Conservation (phyloP, 2,329 filamentous ascomycete species). For the Cladosporium colombiae region DNA sequence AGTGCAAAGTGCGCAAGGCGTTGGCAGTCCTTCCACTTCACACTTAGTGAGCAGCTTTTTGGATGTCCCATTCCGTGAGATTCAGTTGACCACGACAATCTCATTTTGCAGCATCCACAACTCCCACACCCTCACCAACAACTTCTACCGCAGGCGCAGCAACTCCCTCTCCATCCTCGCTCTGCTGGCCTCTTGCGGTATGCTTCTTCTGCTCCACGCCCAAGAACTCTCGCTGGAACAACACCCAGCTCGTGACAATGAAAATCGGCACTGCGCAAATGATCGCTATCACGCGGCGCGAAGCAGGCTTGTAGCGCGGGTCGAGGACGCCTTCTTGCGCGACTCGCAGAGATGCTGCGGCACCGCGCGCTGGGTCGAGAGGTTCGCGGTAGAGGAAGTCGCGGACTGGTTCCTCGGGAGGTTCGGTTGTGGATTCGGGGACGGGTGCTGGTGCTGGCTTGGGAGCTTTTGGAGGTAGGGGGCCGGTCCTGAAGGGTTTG, state of each 20-base stretch:
- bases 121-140: constrained; percentile 12
- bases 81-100: background rate
- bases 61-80: background rate
- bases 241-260: constrained; percentile 31
- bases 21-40: background rate
- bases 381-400: constrained; percentile 15
- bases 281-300: constrained; percentile 27
- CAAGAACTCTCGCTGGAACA: constrained; percentile 33
- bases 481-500: constrained; percentile 13
- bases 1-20: background rate
- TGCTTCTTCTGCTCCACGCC: constrained; percentile 33
- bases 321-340: constrained; percentile 31
- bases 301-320: constrained; percentile 30
- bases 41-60: background rate
- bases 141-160: constrained; percentile 2
- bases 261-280: constrained; percentile 32
- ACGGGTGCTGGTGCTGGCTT: background rate
- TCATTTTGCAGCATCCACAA: background rate
- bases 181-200: background rate
- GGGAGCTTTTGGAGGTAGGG: constrained; percentile 14
- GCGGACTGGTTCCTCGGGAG: constrained; percentile 17
- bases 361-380: constrained; percentile 27
- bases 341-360: constrained; percentile 27
- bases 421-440: background rate
- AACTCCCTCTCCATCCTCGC: background rate